phyloP scores from a whole-genome alignment of 2,329 filamentous ascomycete genomes.

The Cladosporium sphaerospermum region DNA sequence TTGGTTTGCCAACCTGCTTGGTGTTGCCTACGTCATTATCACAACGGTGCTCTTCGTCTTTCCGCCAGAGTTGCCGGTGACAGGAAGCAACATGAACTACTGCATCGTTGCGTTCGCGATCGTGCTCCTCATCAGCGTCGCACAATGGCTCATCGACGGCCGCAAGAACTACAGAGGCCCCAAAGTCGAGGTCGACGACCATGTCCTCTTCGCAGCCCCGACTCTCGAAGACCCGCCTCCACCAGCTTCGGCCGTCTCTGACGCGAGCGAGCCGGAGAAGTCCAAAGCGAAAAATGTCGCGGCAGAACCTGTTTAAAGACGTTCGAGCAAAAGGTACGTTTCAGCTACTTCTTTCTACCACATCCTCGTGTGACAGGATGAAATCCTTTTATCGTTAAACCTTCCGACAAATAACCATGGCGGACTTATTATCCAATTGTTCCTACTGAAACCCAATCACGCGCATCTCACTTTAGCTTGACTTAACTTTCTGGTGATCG shows the following conservation, averaged over 20 bases:
- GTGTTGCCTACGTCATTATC: conserved; percentile 60
- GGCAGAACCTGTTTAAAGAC: not conserved
- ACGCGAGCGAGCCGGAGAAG: not conserved
- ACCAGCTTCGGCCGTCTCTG: not conserved
- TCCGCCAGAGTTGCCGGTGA: conserved; percentile 60
- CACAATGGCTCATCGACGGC: conserved; percentile 57
- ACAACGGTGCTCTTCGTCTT: conserved; percentile 72
- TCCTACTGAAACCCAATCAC: conserved; percentile 12
- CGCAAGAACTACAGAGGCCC: conserved; percentile 55
- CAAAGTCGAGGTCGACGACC: conserved; percentile 25
- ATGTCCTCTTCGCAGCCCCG: conserved; percentile 23
- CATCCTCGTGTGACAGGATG: conserved; percentile 1
- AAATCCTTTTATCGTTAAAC: conserved; percentile 8
- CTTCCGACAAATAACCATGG: conserved; percentile 9
- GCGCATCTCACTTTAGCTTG: not conserved
- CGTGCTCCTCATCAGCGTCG: conserved; percentile 49
- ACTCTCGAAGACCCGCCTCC: conserved; percentile 14
- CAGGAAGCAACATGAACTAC: conserved; percentile 62
- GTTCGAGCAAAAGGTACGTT: not conserved
- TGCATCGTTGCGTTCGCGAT: conserved; percentile 53
- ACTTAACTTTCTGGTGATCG: too few species aligned
- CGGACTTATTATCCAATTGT: conserved; percentile 13
- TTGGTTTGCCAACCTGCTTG: conserved; percentile 55
- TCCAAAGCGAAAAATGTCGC: not conserved
- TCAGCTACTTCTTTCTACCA: not conserved